Conservation (phyloP, 129 eudicot genomes). For the Saussurea involucrata region DNA sequence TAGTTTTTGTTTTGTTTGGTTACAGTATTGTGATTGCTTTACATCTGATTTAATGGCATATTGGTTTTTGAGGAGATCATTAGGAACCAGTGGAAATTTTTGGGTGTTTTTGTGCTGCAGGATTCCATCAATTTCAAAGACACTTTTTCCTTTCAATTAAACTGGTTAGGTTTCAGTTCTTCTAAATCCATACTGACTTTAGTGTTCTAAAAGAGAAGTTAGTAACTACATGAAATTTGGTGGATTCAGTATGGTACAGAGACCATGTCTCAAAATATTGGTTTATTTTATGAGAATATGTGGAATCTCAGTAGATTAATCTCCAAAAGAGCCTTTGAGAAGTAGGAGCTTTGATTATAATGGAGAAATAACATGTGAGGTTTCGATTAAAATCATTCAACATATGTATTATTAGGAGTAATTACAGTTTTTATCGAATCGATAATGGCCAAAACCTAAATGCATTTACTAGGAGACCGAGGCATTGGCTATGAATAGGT, state of each 20-base stretch:
- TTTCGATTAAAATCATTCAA: neutral
- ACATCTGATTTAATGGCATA: neutral
- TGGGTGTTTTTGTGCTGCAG: neutral
- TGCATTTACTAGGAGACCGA: neutral
- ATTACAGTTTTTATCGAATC: neutral
- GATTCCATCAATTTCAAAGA: neutral
- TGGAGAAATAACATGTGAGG: slow-evolving; percentile 10
- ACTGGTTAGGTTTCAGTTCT: neutral
- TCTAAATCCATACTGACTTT: neutral
- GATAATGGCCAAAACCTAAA: slow-evolving; percentile 8
- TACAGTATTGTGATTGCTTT: slow-evolving; percentile 2
- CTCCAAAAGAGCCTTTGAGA: neutral
- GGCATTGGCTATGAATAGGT: slow-evolving; percentile 9
- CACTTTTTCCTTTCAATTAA: neutral
- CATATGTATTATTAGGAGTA: neutral
- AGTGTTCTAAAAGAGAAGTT: neutral
- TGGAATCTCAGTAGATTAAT: neutral
- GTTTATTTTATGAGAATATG: neutral
- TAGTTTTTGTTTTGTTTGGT: neutral
- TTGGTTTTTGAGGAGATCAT: neutral
- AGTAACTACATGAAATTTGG: neutral
- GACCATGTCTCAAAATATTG: neutral
- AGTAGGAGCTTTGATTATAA: neutral
- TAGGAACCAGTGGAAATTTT: neutral
- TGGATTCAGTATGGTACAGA: neutral